Conservation (phyloP, 1,284 basidiomycete genomes). For the Fomitopsis schrenkii region DNA sequence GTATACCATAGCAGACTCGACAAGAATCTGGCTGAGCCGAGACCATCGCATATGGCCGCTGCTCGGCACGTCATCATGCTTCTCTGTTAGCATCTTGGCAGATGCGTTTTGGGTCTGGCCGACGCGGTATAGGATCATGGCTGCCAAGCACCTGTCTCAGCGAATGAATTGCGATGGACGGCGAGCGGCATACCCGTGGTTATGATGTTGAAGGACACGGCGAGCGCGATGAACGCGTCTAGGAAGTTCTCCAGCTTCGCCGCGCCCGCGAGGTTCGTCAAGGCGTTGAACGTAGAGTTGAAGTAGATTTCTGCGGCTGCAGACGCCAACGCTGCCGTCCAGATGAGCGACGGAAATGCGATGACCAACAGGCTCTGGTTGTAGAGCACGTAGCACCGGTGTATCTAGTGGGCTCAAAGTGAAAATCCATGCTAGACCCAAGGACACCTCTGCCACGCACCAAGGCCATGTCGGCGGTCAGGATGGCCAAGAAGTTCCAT, state of each 20-base stretch:
- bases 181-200: not conserved
- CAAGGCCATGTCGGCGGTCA: slow-evolving; percentile 1
- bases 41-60: not conserved
- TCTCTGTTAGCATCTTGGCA: not conserved
- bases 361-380: slow-evolving; percentile 13
- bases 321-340: slow-evolving; percentile 11
- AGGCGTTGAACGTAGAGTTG: not conserved
- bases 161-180: not conserved
- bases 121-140: slow-evolving; percentile 33
- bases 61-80: not conserved
- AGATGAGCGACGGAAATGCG: slow-evolving; percentile 15
- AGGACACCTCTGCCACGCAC: not conserved
- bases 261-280: not conserved
- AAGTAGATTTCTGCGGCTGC: slow-evolving; percentile 1
- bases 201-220: not conserved
- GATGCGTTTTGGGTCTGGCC: slow-evolving; percentile 19
- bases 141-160: slow-evolving; percentile 12
- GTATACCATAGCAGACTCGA: slow-evolving; percentile 37
- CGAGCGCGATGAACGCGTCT: not conserved
- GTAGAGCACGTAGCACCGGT: slow-evolving; percentile 23
- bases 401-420: not conserved
- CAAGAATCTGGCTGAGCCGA: slow-evolving; percentile 25
- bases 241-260: not conserved
- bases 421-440: too few species aligned
- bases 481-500: not conserved